Conservation (phyloP, 805 yeast species). For the Barnettozyma populi region DNA sequence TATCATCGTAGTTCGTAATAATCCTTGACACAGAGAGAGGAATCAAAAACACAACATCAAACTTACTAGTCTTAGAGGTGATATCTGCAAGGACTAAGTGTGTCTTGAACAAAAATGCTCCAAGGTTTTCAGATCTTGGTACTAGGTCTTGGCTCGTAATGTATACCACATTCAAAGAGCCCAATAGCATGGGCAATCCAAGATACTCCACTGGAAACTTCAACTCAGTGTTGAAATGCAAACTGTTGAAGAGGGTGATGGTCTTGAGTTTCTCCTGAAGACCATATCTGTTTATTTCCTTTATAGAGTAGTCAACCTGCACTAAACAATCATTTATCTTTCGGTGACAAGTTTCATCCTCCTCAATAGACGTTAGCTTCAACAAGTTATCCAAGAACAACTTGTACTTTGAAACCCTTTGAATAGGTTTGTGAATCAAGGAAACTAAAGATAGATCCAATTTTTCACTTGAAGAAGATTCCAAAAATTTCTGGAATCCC, state of each 20-base stretch:
- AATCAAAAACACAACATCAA: constrained; percentile 40
- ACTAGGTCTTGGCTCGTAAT: constrained; percentile 18
- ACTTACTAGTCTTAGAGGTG: constrained; percentile 18
- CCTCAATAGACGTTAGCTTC: constrained; percentile 25
- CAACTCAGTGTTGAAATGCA: constrained; percentile 13
- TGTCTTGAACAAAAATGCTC: constrained; percentile 45
- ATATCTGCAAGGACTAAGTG: constrained; percentile 38
- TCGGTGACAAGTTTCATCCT: constrained; percentile 14
- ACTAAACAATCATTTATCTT: constrained; percentile 15
- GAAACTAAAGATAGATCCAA: constrained; percentile 50
- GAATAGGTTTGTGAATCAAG: constrained; percentile 47
- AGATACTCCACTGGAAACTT: constrained; percentile 39
- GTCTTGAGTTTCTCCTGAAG: constrained; percentile 20
- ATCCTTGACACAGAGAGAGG: constrained; percentile 36
- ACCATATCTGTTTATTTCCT: constrained; percentile 28
- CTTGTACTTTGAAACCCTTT: constrained; percentile 44
- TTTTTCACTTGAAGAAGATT: constrained; percentile 34
- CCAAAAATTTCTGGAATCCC: constrained; percentile 34
- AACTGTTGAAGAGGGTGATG: constrained; percentile 12
- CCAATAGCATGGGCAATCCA: constrained; percentile 40
- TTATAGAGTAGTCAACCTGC: constrained; percentile 22
- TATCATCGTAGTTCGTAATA: constrained; percentile 26
- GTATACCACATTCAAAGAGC: constrained; percentile 40
- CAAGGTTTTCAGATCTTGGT: constrained; percentile 14
- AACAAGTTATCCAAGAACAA: constrained; percentile 41